A percentile compares a stretch with the other conserved stretches of the same genome.
phyloP scores from a whole-genome alignment of 805 yeast species.

The Ogataea zsoltii region DNA sequence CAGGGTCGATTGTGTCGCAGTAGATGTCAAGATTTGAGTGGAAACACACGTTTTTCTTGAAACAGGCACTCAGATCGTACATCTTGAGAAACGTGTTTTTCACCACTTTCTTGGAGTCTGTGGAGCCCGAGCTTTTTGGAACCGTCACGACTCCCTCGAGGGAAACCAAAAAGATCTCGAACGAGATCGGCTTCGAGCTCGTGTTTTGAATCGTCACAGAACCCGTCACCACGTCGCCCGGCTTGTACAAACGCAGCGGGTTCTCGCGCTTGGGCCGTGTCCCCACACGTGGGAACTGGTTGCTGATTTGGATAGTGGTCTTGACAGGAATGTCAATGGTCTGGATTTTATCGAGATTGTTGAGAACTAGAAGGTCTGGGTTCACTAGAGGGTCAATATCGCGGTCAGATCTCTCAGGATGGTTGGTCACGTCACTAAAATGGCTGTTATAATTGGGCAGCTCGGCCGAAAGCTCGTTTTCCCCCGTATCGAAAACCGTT shows the following conservation, averaged over 20 bases:
- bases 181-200: conserved; percentile 44
- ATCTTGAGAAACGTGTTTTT: conserved; percentile 43
- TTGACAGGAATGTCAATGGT: conserved; percentile 27
- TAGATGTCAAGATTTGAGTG: conserved; percentile 22
- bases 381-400: conserved; percentile 21
- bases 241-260: conserved; percentile 54
- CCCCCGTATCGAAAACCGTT: conserved; percentile 19
- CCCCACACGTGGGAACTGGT: conserved; percentile 37
- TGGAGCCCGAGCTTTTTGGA: conserved; percentile 5
- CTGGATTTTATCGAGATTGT: conserved; percentile 29
- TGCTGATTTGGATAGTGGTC: conserved; percentile 39
- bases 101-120: conserved; percentile 9
- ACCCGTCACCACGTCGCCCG: conserved; percentile 70
- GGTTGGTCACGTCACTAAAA: neutral
- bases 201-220: conserved; percentile 46
- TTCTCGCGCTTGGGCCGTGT: conserved; percentile 29
- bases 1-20: conserved; percentile 17
- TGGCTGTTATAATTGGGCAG: conserved; percentile 27
- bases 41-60: conserved; percentile 34
- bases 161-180: conserved; percentile 62
- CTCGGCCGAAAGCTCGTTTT: neutral
- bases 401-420: neutral
- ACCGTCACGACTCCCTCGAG: conserved; percentile 50
- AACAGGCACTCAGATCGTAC: conserved; percentile 55
- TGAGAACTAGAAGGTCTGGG: conserved; percentile 27